These are phyloP conservation scores for Penicillium canescens DNA, from an alignment of 495 filamentous ascomycete species.

Conservation along the genomic window DNA sequence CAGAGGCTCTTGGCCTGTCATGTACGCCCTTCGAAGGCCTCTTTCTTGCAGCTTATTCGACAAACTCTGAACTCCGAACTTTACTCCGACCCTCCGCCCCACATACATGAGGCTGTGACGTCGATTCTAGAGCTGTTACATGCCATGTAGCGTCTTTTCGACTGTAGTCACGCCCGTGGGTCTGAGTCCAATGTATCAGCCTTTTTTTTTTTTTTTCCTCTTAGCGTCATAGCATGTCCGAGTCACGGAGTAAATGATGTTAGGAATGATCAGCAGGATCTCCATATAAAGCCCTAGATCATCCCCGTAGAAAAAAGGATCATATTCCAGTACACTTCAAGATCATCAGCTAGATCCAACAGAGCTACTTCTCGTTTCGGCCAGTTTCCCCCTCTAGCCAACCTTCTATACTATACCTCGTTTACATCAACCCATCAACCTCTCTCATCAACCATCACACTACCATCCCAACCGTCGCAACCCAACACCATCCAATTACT, in stretches of 20 bases:
- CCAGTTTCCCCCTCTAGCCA: too few species aligned
- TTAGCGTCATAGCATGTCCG: constrained; percentile 18
- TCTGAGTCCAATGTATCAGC: neutral
- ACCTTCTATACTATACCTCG: neutral
- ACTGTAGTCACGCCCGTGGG: constrained; percentile 11
- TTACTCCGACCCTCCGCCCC: constrained; percentile 12
- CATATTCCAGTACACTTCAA: constrained; percentile 1
- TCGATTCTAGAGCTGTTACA: constrained; percentile 7
- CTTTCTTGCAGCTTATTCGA: neutral
- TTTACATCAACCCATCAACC: neutral
- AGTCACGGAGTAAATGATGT: constrained; percentile 6
- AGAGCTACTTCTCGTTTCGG: neutral
- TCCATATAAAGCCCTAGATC: constrained; percentile 8
- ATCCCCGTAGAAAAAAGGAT: neutral
- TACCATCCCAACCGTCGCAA: too few species aligned
- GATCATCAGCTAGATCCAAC: neutral
- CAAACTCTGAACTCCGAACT: constrained; percentile 7
- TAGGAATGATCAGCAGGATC: constrained; percentile 11
- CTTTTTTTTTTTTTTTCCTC: constrained; percentile 6
- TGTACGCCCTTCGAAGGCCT: too few species aligned
- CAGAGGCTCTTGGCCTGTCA: neutral
- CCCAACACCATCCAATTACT: neutral
- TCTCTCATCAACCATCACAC: neutral
- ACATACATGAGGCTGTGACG: constrained; percentile 13
- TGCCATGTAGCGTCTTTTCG: constrained; percentile 7